A percentile compares a stretch with the other conserved stretches of the same genome.
Evolutionary conservation across 352 stramenopile genomes (phyloP).

Genomic region (Globisporangium cylindrosporum): DNA sequence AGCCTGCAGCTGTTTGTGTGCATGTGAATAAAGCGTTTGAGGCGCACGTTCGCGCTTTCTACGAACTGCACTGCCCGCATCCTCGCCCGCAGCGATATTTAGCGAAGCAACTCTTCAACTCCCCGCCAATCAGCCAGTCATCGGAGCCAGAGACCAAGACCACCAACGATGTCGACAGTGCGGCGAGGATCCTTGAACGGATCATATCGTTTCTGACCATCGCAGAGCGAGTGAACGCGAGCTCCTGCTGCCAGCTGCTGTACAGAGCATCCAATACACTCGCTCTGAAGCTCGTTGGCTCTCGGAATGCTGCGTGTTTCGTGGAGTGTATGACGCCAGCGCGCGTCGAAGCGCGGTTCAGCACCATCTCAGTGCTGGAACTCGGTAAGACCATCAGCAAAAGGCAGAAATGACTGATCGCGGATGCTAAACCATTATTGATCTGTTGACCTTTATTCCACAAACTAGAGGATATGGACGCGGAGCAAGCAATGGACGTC

Average conservation of each 20-base stretch:
- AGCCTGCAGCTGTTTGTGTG: slow-evolving; percentile 28
- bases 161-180: neutral
- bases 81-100: slow-evolving; percentile 39
- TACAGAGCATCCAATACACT: slow-evolving; percentile 27
- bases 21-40: slow-evolving; percentile 36
- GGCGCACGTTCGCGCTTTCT: slow-evolving; percentile 30
- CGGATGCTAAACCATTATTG: neutral
- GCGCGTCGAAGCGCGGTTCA: slow-evolving; percentile 27
- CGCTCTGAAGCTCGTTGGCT: slow-evolving; percentile 24
- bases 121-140: no score
- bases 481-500: slow-evolving; percentile 25
- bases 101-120: slow-evolving; percentile 20
- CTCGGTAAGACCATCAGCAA: slow-evolving; percentile 13
- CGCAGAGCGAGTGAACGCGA: slow-evolving; percentile 28
- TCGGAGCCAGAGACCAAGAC: neutral
- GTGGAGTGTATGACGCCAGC: slow-evolving; percentile 20
- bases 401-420: no score
- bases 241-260: slow-evolving; percentile 28
- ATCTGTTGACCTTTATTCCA: neutral
- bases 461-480: slow-evolving; percentile 13
- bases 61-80: slow-evolving; percentile 34
- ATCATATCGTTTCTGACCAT: slow-evolving; percentile 29
- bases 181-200: slow-evolving; percentile 11
- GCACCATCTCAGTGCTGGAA: slow-evolving; percentile 20
- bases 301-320: slow-evolving; percentile 14